Evolutionary conservation across 306 rosid species (phyloP), one percentile per base, ranked within the genome.

Genomic region (Glycine soja): DNA sequence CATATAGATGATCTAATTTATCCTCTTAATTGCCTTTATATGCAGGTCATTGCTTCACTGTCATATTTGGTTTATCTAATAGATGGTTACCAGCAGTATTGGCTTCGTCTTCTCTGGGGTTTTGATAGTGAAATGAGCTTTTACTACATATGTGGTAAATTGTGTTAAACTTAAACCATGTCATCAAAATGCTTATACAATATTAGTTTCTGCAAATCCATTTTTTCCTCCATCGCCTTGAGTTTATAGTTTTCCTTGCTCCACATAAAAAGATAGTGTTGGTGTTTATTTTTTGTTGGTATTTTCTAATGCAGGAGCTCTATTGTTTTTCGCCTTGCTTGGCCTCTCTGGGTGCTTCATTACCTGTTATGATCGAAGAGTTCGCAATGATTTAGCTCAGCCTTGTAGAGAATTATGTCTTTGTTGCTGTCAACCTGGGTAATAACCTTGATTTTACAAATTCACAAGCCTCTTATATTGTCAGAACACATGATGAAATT

Each of bases 341-440:
- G 99, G 99, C 68, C 89, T 95, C 58, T 95, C 94, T 81, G 99
- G 99, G 24, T 95, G 99, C 90, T 95, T 93, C 89, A 93, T 95
- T 81, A 95, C 99, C 79, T 95, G 99, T 87, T 95, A 95, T 81
- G 99, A 95, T 87, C 92, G 93, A 70, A 88, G 97, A 88, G 99
- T 95, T 76, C 97, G 98, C 80, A 93, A 85, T 72, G 99, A 95
- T 90, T 89, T 95, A 90, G 97, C 99, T 74, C 99, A 91, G 86
- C 99, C 99, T 84, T 95, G 99, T 80, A 88, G 99, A 84, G 99
- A 95, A 85, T 90, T 95, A 79, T 95, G 98, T 81, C 94, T 95
- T 66, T 95, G 99, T 86, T 95, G 99, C 89, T 95, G 99, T 68
- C 99, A 93, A 73, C 99, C 99, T 70, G 98, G 99, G 99, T 95